Evolutionary conservation across 306 rosid genomes (phyloP).

Genomic region (Quercus ilex): DNA sequence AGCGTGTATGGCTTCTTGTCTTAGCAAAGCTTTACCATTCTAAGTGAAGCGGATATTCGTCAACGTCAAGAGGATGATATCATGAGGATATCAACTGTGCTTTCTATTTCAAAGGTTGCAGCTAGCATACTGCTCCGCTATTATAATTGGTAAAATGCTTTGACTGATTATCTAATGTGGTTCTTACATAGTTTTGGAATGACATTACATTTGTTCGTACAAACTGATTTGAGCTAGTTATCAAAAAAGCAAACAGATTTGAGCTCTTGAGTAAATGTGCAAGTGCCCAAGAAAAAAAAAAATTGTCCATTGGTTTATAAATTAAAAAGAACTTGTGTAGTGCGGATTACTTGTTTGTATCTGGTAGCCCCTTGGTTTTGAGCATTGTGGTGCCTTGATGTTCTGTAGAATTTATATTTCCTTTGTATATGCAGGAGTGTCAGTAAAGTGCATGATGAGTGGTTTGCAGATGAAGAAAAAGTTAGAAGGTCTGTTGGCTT

Average conservation of each 20-base stretch:
- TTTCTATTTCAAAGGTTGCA: slow-evolving; percentile 48
- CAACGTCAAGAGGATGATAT: slow-evolving; percentile 63
- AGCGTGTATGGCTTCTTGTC: slow-evolving; percentile 8
- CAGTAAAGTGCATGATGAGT: slow-evolving; percentile 67
- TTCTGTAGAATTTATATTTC: slow-evolving; percentile 3
- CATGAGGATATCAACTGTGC: slow-evolving; percentile 52
- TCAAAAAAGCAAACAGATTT: too few species aligned
- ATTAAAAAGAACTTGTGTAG: not conserved
- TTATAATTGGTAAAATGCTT: slow-evolving; percentile 47
- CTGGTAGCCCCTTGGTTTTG: not conserved
- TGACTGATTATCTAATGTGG: not conserved
- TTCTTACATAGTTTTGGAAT: not conserved
- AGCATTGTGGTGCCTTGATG: not conserved
- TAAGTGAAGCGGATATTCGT: slow-evolving; percentile 54
- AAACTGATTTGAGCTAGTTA: not conserved
- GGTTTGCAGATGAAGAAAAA: slow-evolving; percentile 69
- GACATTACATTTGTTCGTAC: not conserved
- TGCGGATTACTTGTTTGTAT: not conserved
- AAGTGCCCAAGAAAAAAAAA: not conserved
- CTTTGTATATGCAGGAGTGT: slow-evolving; percentile 44
- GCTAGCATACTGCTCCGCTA: slow-evolving; percentile 63
- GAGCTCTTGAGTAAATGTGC: not conserved
- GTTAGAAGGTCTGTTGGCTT: slow-evolving; percentile 59
- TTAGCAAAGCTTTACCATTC: slow-evolving; percentile 54
- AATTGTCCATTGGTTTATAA: not conserved